Percentiles rank a stretch among this genome's conserved stretches.
These are phyloP conservation scores for Lichtheimia hyalospora DNA, from an alignment of 371 early-diverging fungal species.

Conservation along the genomic window DNA sequence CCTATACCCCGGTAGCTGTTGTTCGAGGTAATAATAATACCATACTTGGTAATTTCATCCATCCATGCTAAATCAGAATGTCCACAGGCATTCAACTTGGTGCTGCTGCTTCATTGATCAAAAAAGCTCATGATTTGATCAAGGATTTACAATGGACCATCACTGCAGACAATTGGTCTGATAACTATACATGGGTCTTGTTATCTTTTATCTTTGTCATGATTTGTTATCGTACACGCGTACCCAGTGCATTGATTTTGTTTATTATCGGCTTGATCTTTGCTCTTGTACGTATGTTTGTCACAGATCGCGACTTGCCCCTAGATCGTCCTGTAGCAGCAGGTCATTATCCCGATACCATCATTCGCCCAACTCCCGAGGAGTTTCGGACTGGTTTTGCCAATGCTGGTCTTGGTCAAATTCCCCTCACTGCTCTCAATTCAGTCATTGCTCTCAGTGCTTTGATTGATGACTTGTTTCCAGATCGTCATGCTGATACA, in stretches of 20 bases:
- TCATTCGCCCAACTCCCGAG: constrained; percentile 60
- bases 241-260: constrained; percentile 75
- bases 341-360: constrained; percentile 58
- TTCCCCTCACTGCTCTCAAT: constrained; percentile 85
- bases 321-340: constrained; percentile 48
- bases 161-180: constrained; percentile 57
- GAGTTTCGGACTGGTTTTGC: constrained; percentile 75
- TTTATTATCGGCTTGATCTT: constrained; percentile 75
- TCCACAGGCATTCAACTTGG: constrained; percentile 78
- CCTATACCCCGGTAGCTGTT: constrained; percentile 74
- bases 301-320: constrained; percentile 16
- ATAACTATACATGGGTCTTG: constrained; percentile 77
- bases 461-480: constrained; percentile 83
- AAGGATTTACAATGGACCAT: constrained; percentile 30
- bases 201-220: constrained; percentile 70
- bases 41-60: no score
- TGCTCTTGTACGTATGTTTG: constrained; percentile 60
- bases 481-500: constrained; percentile 60
- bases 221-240: constrained; percentile 63
- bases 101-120: constrained; percentile 74
- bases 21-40: constrained; percentile 60
- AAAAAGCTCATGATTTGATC: constrained; percentile 70
- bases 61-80: no score
- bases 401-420: constrained; percentile 84
- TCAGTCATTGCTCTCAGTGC: constrained; percentile 83